Percentiles rank a stretch among this genome's conserved stretches.
These are phyloP conservation scores for Trypanosomatidae sp. DNA, from an alignment of 208 protist species.

Conservation along the genomic window DNA sequence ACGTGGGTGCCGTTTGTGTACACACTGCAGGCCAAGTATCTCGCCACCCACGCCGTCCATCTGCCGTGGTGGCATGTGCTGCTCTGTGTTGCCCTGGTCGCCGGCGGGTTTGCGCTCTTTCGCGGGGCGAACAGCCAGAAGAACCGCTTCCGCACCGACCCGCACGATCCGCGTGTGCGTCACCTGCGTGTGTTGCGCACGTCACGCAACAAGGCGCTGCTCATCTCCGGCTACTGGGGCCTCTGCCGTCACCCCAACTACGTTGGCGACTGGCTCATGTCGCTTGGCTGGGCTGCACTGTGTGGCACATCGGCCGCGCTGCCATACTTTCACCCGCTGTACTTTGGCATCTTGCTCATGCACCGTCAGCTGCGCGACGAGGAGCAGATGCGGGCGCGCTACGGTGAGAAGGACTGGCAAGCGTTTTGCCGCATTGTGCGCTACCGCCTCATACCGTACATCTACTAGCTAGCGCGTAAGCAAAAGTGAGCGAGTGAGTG, in stretches of 20 bases:
- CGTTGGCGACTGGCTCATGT: slow-evolving; percentile 90
- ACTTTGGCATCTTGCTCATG: slow-evolving; percentile 89
- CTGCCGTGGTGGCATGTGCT: slow-evolving; percentile 23
- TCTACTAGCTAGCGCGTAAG: slow-evolving; percentile 38
- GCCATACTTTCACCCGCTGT: slow-evolving; percentile 92
- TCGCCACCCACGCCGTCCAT: slow-evolving; percentile 39
- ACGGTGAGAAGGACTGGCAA: slow-evolving; percentile 84
- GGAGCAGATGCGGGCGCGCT: slow-evolving; percentile 83
- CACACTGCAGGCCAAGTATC: slow-evolving; percentile 90
- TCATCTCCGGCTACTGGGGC: slow-evolving; percentile 94
- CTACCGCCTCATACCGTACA: slow-evolving; percentile 83
- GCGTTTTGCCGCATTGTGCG: slow-evolving; percentile 84
- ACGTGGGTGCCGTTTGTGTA: slow-evolving; percentile 94
- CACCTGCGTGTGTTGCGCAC: slow-evolving; percentile 80
- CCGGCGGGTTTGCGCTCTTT: slow-evolving; percentile 71
- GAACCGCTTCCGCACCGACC: slow-evolving; percentile 69
- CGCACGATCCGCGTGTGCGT: slow-evolving; percentile 31
- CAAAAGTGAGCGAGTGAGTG: neutral
- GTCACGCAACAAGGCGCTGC: slow-evolving; percentile 62
- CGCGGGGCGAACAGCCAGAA: slow-evolving; percentile 80
- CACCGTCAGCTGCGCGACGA: slow-evolving; percentile 92
- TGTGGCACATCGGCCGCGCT: slow-evolving; percentile 44
- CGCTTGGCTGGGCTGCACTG: slow-evolving; percentile 48
- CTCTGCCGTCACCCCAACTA: slow-evolving; percentile 96
- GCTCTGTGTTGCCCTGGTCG: slow-evolving; percentile 20